Percentiles rank a stretch among this genome's conserved stretches.
phyloP scores from a whole-genome alignment of 2,329 filamentous ascomycete species.

The Phaeosphaeria sp. region DNA sequence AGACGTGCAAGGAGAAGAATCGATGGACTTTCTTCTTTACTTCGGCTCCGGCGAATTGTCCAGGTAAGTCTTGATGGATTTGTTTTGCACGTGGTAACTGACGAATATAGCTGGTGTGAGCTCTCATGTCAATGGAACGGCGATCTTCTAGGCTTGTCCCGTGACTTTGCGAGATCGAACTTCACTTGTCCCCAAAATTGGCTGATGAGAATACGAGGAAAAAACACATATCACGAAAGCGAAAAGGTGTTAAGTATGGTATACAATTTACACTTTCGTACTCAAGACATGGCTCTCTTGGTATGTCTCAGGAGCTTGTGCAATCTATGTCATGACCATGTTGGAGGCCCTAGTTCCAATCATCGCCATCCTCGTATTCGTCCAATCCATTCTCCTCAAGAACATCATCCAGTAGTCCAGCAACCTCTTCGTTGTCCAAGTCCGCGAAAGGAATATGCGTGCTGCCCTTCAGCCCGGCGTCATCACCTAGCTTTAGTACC shows the following conservation, averaged over 20 bases:
- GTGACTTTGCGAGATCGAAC: not conserved
- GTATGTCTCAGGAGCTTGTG: no score
- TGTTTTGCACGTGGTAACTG: not conserved
- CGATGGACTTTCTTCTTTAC: slow-evolving; percentile 69
- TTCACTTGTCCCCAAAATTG: not conserved
- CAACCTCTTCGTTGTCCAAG: slow-evolving; percentile 29
- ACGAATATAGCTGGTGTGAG: slow-evolving; percentile 47
- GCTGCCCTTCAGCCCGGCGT: slow-evolving; percentile 28
- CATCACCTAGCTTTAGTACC: slow-evolving; percentile 28
- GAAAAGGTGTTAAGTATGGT: no score
- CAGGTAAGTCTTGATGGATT: slow-evolving; percentile 46
- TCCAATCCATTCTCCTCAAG: slow-evolving; percentile 26
- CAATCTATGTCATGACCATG: not conserved
- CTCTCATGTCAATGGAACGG: slow-evolving; percentile 54
- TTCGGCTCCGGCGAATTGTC: slow-evolving; percentile 65
- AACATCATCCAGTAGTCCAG: slow-evolving; percentile 25
- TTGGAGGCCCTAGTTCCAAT: not conserved
- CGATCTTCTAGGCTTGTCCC: slow-evolving; percentile 38
- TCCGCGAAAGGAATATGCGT: slow-evolving; percentile 38
- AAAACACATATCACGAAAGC: no score
- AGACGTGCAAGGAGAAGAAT: slow-evolving; percentile 62
- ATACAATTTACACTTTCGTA: no score
- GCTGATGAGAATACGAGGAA: no score
- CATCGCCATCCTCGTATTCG: slow-evolving; percentile 25
- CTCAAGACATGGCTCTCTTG: no score